A percentile compares a stretch with the other conserved stretches of the same genome.
Conservation (phyloP, 345 rosid genomes). For the Mallotus nudiflorus region DNA sequence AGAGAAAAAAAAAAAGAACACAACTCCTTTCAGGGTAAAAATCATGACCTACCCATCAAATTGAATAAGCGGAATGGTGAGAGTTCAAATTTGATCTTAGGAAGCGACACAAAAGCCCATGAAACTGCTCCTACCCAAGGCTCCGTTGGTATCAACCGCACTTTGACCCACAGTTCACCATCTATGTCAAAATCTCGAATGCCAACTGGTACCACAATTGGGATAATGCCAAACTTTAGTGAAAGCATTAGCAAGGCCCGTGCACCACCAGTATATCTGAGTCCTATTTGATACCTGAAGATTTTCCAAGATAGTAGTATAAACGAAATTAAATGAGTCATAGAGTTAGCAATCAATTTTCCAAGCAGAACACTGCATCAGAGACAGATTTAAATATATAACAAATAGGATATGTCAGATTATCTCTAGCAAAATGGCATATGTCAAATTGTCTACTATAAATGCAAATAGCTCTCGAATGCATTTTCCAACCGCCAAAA, state of each 20-base stretch:
- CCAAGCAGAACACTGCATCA: not conserved
- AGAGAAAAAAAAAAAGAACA: not conserved
- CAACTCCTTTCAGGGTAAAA: constrained; percentile 7
- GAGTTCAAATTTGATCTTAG: constrained; percentile 87
- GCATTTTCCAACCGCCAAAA: too few species aligned
- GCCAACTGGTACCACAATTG: constrained; percentile 86
- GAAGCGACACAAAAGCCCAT: constrained; percentile 98
- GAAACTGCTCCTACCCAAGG: constrained; percentile 97
- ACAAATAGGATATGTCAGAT: not conserved
- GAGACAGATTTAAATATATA: not conserved
- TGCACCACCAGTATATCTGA: constrained; percentile 96
- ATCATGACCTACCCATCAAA: constrained; percentile 73
- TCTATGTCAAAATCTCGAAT: constrained; percentile 94
- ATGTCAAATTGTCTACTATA: too few species aligned
- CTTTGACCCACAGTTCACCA: constrained; percentile 99
- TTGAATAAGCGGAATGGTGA: constrained; percentile 95
- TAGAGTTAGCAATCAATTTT: not conserved
- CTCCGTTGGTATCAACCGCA: constrained; percentile 79
- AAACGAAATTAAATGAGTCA: constrained; percentile 18
- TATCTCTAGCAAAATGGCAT: too few species aligned
- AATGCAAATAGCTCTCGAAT: too few species aligned
- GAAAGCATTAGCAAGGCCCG: constrained; percentile 89
- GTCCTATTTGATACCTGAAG: constrained; percentile 92
- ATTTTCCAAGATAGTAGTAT: constrained; percentile 22
- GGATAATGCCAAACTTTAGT: constrained; percentile 78